These are phyloP conservation scores for Pelargonium fulgidum DNA, from an alignment of 441 rosid species.

Conservation along the genomic window DNA sequence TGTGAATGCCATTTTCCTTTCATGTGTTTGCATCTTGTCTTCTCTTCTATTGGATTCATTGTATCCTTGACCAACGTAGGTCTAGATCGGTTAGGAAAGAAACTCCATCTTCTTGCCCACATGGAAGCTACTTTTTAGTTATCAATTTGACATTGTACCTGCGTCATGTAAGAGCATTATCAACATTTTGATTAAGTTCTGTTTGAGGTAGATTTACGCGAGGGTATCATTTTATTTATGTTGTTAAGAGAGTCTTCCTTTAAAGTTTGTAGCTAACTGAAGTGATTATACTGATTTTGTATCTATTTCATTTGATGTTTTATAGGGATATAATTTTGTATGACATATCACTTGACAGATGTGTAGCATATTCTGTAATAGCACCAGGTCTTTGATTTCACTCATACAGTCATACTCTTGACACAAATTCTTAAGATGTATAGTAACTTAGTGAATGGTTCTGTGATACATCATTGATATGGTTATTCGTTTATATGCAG, in stretches of 20 bases:
- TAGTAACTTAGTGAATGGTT: not conserved
- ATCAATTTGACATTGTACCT: not conserved
- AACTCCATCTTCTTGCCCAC: not conserved
- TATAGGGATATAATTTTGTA: not conserved
- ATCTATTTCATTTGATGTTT: not conserved
- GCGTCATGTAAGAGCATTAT: not conserved
- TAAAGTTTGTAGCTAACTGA: not conserved
- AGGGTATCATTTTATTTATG: not conserved
- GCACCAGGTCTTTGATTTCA: not conserved
- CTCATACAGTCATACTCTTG: not conserved
- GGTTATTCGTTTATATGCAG: slow-evolving; percentile 37
- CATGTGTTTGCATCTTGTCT: not conserved
- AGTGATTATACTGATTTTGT: not conserved
- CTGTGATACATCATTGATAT: not conserved
- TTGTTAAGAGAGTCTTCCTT: not conserved
- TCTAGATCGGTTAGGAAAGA: not conserved
- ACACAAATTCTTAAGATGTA: not conserved
- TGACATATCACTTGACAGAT: not conserved
- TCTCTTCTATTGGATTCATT: not conserved
- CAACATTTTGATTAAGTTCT: not conserved
- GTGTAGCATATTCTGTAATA: not conserved
- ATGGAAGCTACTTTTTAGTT: not conserved
- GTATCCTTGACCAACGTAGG: not conserved
- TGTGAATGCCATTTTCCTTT: not conserved
- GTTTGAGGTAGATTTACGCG: not conserved